Evolutionary conservation across 2,329 filamentous ascomycete genomes (phyloP), one percentile per base, ranked within the genome.

Genomic region (Aspergillus unguis): DNA sequence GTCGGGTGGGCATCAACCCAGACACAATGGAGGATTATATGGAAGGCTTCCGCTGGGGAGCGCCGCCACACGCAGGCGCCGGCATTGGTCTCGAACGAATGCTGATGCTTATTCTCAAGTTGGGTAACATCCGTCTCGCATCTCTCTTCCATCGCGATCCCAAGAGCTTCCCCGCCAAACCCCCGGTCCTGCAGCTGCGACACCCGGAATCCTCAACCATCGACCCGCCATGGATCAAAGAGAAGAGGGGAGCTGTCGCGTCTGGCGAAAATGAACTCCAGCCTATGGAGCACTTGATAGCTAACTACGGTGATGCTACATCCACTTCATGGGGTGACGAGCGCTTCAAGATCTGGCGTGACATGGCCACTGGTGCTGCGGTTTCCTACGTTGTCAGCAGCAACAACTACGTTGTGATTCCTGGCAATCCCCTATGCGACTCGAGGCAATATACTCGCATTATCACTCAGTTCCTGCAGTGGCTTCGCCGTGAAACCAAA

Each of bases 241-340:
- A 65, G 32, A 70, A 60, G 63, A 71, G 57, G 62, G 71, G 54
- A 51, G 62, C 74, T 9, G 73, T 75, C 59, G 72, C 72, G 8
- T 60, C 72, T 60, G 78, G 72, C 52, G 68, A 73, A 47, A 74
- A 77, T 6, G 78, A 85, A 45, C 76, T 87, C 49, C 91, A 91
- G 47, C 80, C 89, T 0, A 69, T 96, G 4, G 89, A 92, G 68
- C 87, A 95, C 67, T 84, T 96, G 38, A 91, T 96, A 69, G 90
- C 90, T 66, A 96, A 96, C 71, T 96, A 96, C 62, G 92, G 92
- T 57, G 92, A 96, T 71, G 90, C 92, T 2, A 91, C 90, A 44
- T 95, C 95, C 65, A 96, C 92, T 0, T 94, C 90, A 0, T 96
- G 91, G 90, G 82, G 94, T 6, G 92, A 96, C 68, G 88, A 91